Evolutionary conservation across 495 filamentous ascomycete species (phyloP), one percentile per base, ranked within the genome.

Genomic region (Annulohypoxylon nitens): DNA sequence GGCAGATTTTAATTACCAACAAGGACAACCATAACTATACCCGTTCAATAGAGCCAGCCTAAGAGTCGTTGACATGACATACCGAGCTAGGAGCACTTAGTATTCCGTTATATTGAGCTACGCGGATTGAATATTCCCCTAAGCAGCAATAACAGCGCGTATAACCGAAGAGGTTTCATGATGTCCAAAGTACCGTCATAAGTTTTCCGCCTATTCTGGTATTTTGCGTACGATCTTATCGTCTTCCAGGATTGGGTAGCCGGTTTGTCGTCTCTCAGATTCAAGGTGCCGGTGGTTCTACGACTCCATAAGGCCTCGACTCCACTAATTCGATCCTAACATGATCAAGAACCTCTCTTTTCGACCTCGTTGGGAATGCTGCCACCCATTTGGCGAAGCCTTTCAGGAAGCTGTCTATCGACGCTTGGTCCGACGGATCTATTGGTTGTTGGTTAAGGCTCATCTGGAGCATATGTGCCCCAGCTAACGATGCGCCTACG

Each of bases 391-490:
- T 58, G 5, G 25, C 26, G n/a, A 71, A 75, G 2, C 63, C 72
- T n/a, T 68, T 51, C 5, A 71, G 62, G 26, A 75, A 75, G 14
- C 20, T 45, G 47, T 70, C 67, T 2, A 66, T 37, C 1, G 54
- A 20, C 7, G 12, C 63, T 53, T 54, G 57, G 7, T 75, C 63
- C 11, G 67, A 71, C 18, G 72, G 57, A 67, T 89, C 87, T 58
- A 87, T 79, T 23, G 87, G 87, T 71, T 87, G 82, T 67, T 84
- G 77, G 61, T 86, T 83, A 48, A 83, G 83, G 9, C 86, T 86
- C n/a, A 88, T 75, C 78, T 87, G 86, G 37, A 81, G 67, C 58
- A 89, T 75, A 10, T 75, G 72, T 3, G 72, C 72, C 3, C 72
- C 72, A 8, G 72, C 72, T n/a, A 75, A 53, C 43, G 68, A 53